Base-by-base conservation (phyloP, 441 rosid species). In the Syzygium malaccense region DNA sequence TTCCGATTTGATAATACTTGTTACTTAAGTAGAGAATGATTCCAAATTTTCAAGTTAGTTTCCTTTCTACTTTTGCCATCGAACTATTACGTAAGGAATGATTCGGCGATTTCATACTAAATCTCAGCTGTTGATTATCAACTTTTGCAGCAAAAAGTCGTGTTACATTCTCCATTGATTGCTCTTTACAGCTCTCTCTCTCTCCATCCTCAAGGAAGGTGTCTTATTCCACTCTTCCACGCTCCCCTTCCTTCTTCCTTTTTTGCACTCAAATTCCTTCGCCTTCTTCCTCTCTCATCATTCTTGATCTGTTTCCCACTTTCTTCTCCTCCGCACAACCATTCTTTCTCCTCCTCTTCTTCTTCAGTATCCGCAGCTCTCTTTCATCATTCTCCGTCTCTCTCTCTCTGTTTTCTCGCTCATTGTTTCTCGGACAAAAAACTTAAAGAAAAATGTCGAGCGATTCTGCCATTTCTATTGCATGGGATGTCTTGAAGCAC, bases 381-480 rank as follows among this genome's bases (percentile, higher is more conserved):
- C 2, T 17, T 6, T 15, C 56, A 9, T 20, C 26, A 18, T 23
- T 19, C 5, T 55, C 28, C 37, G 37, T 23, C 60, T 56, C 26
- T 9, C 12, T 6, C 3, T 56, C 60, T 23, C 60, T 56, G 5
- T 56, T 0, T 10, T 4, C n/a, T 11, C 3, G n/a, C 30, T 10
- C 64, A 25, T 25, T 58, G 6, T 58, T 25, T 58, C 64, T 25
- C 3, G 6, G 0, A 5, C 3, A 11, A 58, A 58, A 41, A 41
- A 25, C 11, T 4, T 1, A 58, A 28, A 28, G 15, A 28, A 28
- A 60, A 60, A 60, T 28, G 33, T 60, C 68, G 1, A 14, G 14
- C 0, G 68, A 60, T 60, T 0, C 68, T 6, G 17, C 1, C 13
- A 2, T 60, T 0, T 0, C 33, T 28, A 28, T 14, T 60, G 33